Evolutionary conservation across 192 early-diverging fungal genomes (phyloP), one percentile per base, ranked within the genome.

Genomic region (Coemansia sp.): DNA sequence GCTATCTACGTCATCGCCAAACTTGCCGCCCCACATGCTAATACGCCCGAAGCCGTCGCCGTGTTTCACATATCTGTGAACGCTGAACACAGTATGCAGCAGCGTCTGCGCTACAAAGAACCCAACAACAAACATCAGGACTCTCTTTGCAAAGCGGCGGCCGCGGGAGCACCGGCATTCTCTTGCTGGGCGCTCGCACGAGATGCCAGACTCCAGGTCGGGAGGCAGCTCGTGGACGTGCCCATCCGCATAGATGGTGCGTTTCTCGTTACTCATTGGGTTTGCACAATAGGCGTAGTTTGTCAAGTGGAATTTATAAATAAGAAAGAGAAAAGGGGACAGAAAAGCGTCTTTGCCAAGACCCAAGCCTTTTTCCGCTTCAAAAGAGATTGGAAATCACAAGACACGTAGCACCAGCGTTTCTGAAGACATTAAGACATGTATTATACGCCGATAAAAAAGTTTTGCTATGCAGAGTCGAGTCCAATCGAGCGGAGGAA

Each of bases 401-500:
- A 21, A 21, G 43, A 45, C 30, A 5, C 3, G 18, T 5, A 20
- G 43, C 43, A 16, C 43, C 6, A 31, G 6, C 30, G 6, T 31
- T 31, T 6, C 3, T 31, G 6, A 31, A 31, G 30, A 6, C 30
- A 42, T 13, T 8, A 42, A 42, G 40, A 42, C 37, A 13, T 38
- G 7, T 38, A 9, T 38, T 31, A 31, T 31, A 31, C 3, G 30
- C 6, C 6, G 30, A 2, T 26, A 48, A 44, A 20, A 23, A 18
- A 48, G 20, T 16, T 35, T 10, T 3, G 7, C 8, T 53, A 60
- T 37, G 45, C 45, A 6, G 53, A 30, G 5, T 72, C 44, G 11
- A 83, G 61, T 13, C 86, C 87, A 40, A 89, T 79, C n/a, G 83
- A 87, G 62, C 80, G 73, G 65, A 91, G 84, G 72, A 91, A 94